phyloP scores from a whole-genome alignment of 352 stramenopile genomes.

The Pythium oligandrum region DNA sequence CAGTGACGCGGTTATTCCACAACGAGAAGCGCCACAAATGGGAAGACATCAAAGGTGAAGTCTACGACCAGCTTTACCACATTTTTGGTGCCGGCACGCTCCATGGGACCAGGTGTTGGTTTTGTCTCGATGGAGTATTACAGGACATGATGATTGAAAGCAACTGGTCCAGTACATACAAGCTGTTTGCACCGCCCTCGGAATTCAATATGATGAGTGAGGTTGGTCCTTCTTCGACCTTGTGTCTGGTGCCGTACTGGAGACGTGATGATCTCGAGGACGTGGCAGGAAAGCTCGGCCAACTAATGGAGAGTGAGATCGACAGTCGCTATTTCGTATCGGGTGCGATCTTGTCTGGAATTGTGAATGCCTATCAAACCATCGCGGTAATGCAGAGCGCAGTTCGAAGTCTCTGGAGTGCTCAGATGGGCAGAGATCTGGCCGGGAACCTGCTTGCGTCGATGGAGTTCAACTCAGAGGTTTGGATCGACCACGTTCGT shows the following conservation, averaged over 20 bases:
- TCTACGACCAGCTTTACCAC: neutral
- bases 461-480: neutral
- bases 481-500: neutral
- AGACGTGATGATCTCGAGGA: neutral
- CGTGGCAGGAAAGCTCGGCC: neutral
- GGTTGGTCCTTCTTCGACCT: neutral
- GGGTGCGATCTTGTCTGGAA: neutral
- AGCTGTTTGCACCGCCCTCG: neutral
- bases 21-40: neutral
- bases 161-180: neutral
- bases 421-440: neutral
- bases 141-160: neutral
- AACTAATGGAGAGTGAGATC: neutral
- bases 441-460: neutral
- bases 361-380: neutral
- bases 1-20: neutral
- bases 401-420: neutral
- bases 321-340: neutral
- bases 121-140: neutral
- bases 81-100: neutral
- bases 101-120: neutral
- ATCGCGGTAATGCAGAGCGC: neutral
- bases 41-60: neutral
- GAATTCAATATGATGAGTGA: neutral
- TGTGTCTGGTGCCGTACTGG: neutral